These are phyloP conservation scores for Trichopus zeylanicus DNA, from an alignment of 116 monocot genomes.

Conservation along the genomic window DNA sequence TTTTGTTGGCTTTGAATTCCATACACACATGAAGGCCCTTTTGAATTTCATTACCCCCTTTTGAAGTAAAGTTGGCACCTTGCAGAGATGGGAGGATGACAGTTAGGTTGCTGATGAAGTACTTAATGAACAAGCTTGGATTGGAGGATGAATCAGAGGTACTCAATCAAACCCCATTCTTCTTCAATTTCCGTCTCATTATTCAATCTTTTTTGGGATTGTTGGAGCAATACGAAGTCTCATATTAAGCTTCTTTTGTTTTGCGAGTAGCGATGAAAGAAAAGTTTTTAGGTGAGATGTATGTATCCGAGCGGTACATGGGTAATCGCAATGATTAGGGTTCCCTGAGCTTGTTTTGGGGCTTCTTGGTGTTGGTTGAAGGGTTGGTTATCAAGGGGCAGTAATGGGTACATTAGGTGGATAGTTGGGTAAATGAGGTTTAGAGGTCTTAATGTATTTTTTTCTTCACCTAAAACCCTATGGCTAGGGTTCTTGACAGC, in stretches of 20 bases:
- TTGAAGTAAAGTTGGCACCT: too few species aligned
- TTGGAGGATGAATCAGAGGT: conserved; percentile 84
- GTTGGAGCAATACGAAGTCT: background rate
- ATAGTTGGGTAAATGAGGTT: background rate
- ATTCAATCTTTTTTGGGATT: background rate
- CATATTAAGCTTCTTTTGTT: background rate
- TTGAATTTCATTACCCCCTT: too few species aligned
- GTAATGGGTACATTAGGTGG: background rate
- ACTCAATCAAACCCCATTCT: background rate
- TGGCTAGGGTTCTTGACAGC: too few species aligned
- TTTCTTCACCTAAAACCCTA: conserved; percentile 2
- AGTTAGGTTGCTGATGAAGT: conserved; percentile 82
- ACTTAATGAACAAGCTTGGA: conserved; percentile 77
- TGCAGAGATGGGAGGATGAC: conserved; percentile 84
- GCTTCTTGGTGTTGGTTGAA: conserved; percentile 9
- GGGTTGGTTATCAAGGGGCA: conserved; percentile 3
- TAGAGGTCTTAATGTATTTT: background rate
- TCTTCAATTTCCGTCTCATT: background rate
- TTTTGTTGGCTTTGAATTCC: conserved; percentile 6
- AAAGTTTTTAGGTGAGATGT: conserved; percentile 32
- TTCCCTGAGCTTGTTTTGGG: conserved; percentile 7
- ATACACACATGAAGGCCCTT: background rate
- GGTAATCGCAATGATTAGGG: conserved; percentile 17
- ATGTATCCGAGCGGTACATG: conserved; percentile 20
- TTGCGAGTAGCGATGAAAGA: background rate